phyloP scores from a whole-genome alignment of 1,139 yeast genomes.

The Pneumocystis sp. region DNA sequence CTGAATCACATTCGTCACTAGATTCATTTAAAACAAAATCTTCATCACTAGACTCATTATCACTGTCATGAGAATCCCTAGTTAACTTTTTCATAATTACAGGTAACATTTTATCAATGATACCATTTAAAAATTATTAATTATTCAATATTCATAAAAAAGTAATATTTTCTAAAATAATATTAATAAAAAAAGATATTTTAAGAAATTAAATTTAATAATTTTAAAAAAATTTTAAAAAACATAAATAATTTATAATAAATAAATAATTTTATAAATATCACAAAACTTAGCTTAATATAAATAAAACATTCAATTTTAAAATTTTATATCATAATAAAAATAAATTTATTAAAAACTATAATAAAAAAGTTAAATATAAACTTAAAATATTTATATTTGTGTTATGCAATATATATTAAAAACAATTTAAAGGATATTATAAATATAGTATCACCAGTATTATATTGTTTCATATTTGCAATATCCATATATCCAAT shows the following conservation, averaged over 20 bases:
- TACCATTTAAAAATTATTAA: background rate
- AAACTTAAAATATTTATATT: no score
- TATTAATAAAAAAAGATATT: no score
- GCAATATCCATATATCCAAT: no score
- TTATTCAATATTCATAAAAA: background rate
- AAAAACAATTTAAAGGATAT: no score
- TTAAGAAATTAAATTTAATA: no score
- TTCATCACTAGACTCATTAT: background rate
- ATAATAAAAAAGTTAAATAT: background rate
- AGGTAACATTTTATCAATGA: background rate
- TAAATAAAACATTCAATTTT: no score
- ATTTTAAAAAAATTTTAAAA: no score
- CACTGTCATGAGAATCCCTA: background rate
- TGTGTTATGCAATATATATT: no score
- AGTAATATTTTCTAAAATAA: no score
- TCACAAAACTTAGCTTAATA: background rate
- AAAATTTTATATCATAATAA: background rate
- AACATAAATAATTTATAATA: no score
- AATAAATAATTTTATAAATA: background rate
- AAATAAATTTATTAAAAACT: background rate
- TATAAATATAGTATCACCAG: no score
- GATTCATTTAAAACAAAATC: background rate
- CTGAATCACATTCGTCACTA: conserved; percentile 4
- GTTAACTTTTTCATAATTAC: background rate
- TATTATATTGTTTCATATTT: background rate